These are phyloP conservation scores for Thermochaetoides thermophila DNA, from an alignment of 495 filamentous ascomycete genomes.

Conservation along the genomic window DNA sequence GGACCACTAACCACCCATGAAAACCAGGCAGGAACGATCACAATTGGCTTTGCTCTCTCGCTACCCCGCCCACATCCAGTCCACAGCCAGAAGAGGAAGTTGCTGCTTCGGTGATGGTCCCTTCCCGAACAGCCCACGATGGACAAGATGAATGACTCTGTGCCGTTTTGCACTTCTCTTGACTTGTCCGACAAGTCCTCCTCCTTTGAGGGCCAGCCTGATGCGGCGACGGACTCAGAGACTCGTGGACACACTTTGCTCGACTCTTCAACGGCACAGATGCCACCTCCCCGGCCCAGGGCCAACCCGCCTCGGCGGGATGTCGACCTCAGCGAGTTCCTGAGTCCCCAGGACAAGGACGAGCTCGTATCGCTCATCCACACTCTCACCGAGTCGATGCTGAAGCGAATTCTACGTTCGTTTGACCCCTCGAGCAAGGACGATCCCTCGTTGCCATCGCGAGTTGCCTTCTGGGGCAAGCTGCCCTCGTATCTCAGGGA, in stretches of 20 bases:
- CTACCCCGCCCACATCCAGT: too few species aligned
- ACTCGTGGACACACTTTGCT: conserved; percentile 1
- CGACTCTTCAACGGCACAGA: conserved; percentile 10
- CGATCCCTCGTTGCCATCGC: conserved; percentile 10
- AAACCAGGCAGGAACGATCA: too few species aligned
- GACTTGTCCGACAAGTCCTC: too few species aligned
- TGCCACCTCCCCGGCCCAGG: conserved; percentile 16
- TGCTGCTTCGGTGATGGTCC: too few species aligned
- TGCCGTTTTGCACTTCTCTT: too few species aligned
- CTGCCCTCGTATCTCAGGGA: conserved; percentile 19
- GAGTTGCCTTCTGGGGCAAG: conserved; percentile 15
- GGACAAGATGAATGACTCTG: too few species aligned
- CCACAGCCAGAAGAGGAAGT: too few species aligned
- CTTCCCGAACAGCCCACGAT: too few species aligned
- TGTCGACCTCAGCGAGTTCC: conserved; percentile 19
- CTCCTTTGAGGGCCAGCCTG: too few species aligned
- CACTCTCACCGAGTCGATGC: conserved; percentile 33
- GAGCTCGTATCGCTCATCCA: conserved; percentile 23
- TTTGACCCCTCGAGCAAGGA: conserved; percentile 26
- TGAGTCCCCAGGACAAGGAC: conserved; percentile 14
- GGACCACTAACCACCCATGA: too few species aligned
- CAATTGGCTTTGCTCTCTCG: too few species aligned
- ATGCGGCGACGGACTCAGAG: conserved; percentile 1
- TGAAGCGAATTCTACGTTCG: conserved; percentile 27
- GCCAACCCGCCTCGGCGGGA: conserved; percentile 15